Base-by-base conservation (phyloP, 2,329 filamentous ascomycete species). In the Nectriaceae sp. region DNA sequence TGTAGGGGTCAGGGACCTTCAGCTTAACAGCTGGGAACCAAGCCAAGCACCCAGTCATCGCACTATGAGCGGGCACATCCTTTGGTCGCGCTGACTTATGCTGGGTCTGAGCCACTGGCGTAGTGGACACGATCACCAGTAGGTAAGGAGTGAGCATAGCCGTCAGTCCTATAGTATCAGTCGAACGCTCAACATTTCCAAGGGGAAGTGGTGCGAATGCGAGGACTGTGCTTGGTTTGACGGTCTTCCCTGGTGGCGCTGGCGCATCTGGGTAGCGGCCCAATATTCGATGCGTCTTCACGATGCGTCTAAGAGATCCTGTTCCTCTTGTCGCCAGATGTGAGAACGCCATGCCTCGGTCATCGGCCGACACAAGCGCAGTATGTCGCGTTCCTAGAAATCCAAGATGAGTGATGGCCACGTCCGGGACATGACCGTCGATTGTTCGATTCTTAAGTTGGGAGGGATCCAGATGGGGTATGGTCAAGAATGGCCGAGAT, bases 21-120 rank as follows among this genome's bases (percentile, higher is more conserved):
- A 99, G 75, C 64, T 89, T 94, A 39, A 99, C 94, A 2, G 92
- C 91, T 2, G 94, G 94, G 65, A 99, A 99, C 94, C 94, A 99
- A 26, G 94, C 91, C 42, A 99, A 72, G 60, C 93, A 96, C 3
- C 93, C 95, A 42, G 89, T 97, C 80, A 99, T 85, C 16, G 93
- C 86, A 64, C 91, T 90, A 65, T 99, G 93, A 2, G 90, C 89
- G 21, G 85, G 85, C 10, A 97, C 84, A 56, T 97, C 93, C 65
- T 95, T 97, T 4, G 94, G 93, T 21, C 94, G 80, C 2, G 90
- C 84, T 18, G 90, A 86, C 71, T 99, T 99, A 69, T 97, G 89
- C 65, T 99, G 94, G 1, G 94, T 99, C 67, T 97, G 92, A 4
- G 95, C 94, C 29, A 97, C 81, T 0, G 94, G 94, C 0, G 93